Percentiles rank a stretch among this genome's conserved stretches.
Evolutionary conservation across 352 stramenopile species (phyloP).

Genomic region (Phytophthora sp.): DNA sequence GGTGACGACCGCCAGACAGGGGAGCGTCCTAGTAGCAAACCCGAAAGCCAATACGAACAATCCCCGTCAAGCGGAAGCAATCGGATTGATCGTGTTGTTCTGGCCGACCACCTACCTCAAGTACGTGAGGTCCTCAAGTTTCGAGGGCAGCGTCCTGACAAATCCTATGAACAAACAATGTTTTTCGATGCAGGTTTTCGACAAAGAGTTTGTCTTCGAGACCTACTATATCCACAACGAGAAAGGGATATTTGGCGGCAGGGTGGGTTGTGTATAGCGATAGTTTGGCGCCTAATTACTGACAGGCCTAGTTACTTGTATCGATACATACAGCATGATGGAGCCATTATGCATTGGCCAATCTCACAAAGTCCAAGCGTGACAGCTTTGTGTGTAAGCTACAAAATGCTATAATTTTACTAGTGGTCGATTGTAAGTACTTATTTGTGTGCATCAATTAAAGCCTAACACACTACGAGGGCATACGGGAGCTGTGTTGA

Average conservation of each 20-base stretch:
- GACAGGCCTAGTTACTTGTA: too few relatives aligned
- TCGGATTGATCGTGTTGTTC: slow-evolving; percentile 23
- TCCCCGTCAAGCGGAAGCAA: slow-evolving; percentile 1
- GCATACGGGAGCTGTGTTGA: slow-evolving; percentile 56
- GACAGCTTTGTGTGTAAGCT: slow-evolving; percentile 50
- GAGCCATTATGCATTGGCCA: slow-evolving; percentile 65
- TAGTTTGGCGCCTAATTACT: too few relatives aligned
- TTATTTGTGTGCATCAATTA: background rate
- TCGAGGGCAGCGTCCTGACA: too few relatives aligned
- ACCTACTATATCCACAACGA: slow-evolving; percentile 50
- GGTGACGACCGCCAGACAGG: background rate
- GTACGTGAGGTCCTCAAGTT: too few relatives aligned
- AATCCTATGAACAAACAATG: too few relatives aligned
- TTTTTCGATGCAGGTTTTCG: slow-evolving; percentile 42
- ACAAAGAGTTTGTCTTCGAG: slow-evolving; percentile 46
- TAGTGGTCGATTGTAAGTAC: background rate
- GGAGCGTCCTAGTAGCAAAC: background rate
- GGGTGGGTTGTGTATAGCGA: slow-evolving; percentile 32
- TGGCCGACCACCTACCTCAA: slow-evolving; percentile 24
- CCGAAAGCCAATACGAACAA: slow-evolving; percentile 2
- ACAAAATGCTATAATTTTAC: background rate
- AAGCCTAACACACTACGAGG: slow-evolving; percentile 58
- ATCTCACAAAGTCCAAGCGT: slow-evolving; percentile 49
- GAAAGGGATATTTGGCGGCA: slow-evolving; percentile 61
- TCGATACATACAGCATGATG: slow-evolving; percentile 68